A percentile compares a stretch with the other conserved stretches of the same genome.
Evolutionary conservation across 2,329 filamentous ascomycete species (phyloP).

Genomic region (Escovopsis sp.): DNA sequence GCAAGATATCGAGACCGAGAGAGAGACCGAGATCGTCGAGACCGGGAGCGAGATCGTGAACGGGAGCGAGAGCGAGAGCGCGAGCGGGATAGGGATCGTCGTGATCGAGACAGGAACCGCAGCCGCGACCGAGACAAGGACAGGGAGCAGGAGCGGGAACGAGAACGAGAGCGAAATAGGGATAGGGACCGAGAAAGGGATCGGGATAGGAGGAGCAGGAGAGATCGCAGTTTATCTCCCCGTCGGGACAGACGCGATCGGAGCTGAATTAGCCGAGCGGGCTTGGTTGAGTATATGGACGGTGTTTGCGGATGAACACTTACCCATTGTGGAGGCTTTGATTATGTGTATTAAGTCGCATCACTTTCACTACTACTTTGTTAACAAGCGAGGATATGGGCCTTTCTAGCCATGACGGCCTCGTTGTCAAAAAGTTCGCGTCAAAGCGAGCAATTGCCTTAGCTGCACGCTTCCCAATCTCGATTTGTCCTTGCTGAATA

Average conservation of each 20-base stretch:
- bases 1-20: conserved; percentile 22
- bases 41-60: conserved; percentile 18
- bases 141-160: conserved; percentile 17
- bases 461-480: too few species aligned
- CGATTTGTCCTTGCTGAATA: too few species aligned
- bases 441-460: too few species aligned
- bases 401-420: too few species aligned
- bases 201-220: conserved; percentile 13
- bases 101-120: conserved; percentile 21
- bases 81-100: conserved; percentile 17
- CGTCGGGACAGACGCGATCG: conserved; percentile 20
- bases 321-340: too few species aligned
- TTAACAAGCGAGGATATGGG: too few species aligned
- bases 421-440: too few species aligned
- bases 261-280: conserved; percentile 14
- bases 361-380: too few species aligned
- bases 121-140: conserved; percentile 23
- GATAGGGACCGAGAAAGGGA: conserved; percentile 30
- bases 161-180: conserved; percentile 26
- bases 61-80: conserved; percentile 21
- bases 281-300: too few species aligned
- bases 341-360: too few species aligned
- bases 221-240: conserved; percentile 20
- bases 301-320: too few species aligned
- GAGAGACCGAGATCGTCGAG: conserved; percentile 15